These are phyloP conservation scores for Kodamaea alishanica DNA, from an alignment of 1,139 yeast species.

Conservation along the genomic window DNA sequence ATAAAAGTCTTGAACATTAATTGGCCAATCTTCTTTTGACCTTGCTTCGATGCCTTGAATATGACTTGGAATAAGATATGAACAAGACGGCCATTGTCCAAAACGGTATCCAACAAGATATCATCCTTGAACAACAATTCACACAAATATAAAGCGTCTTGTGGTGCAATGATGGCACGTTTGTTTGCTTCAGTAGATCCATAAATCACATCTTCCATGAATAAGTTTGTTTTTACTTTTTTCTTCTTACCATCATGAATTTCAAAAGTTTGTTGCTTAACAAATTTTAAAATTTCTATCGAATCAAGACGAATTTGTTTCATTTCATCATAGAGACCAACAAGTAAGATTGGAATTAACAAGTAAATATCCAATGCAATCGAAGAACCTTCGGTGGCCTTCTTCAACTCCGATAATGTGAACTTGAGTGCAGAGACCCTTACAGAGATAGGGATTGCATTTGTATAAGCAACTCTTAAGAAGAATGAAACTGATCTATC, in stretches of 20 bases:
- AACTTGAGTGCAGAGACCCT: constrained; percentile 46
- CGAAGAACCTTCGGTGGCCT: constrained; percentile 24
- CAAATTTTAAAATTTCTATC: constrained; percentile 21
- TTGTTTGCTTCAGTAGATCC: constrained; percentile 36
- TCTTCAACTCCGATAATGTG: constrained; percentile 33
- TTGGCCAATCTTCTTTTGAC: constrained; percentile 37
- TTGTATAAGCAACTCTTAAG: constrained; percentile 53
- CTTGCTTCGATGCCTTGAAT: constrained; percentile 28
- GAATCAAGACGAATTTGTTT: constrained; percentile 28
- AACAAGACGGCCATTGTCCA: constrained; percentile 29
- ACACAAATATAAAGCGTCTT: constrained; percentile 54
- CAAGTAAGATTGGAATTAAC: constrained; percentile 33
- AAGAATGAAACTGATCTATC: constrained; percentile 53
- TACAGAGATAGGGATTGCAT: constrained; percentile 53
- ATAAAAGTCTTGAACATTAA: constrained; percentile 36
- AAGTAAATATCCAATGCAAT: constrained; percentile 27
- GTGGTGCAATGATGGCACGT: constrained; percentile 58
- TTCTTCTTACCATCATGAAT: constrained; percentile 18
- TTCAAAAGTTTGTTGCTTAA: constrained; percentile 18
- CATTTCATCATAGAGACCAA: constrained; percentile 33
- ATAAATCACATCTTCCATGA: constrained; percentile 42
- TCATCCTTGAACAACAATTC: constrained; percentile 33
- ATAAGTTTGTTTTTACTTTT: constrained; percentile 24
- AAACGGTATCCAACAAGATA: constrained; percentile 25
- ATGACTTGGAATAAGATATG: constrained; percentile 25